Conservation (phyloP, 208 protist genomes). For the Trypanosoma avium region DNA sequence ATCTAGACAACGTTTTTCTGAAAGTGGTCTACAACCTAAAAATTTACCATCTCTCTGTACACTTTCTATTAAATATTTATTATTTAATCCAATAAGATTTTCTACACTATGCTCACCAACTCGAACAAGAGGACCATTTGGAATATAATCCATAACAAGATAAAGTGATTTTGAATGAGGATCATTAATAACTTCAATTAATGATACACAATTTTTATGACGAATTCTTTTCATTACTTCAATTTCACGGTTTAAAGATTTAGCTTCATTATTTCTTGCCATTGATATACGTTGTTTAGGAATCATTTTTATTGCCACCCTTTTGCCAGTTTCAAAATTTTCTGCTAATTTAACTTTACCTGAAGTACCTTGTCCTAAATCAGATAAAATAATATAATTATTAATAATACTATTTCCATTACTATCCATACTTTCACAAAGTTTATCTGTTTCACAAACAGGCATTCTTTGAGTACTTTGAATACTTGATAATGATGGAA, state of each 20-base stretch:
- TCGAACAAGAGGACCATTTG: slow-evolving; percentile 67
- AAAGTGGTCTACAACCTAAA: slow-evolving; percentile 45
- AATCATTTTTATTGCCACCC: slow-evolving; percentile 85
- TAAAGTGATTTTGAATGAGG: slow-evolving; percentile 85
- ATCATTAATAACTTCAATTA: slow-evolving; percentile 96
- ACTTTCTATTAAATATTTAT: background rate
- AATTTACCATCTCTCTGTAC: slow-evolving; percentile 16
- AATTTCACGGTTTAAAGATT: slow-evolving; percentile 66
- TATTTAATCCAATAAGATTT: slow-evolving; percentile 4
- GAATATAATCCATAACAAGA: slow-evolving; percentile 92
- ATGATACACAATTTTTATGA: slow-evolving; percentile 93
- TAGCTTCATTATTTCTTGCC: slow-evolving; percentile 19
- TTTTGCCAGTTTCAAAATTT: slow-evolving; percentile 39
- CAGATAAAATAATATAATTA: slow-evolving; percentile 59
- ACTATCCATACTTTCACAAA: slow-evolving; percentile 50
- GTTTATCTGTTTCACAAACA: slow-evolving; percentile 57
- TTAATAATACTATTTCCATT: slow-evolving; percentile 73
- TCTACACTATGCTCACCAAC: slow-evolving; percentile 7
- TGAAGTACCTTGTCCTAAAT: slow-evolving; percentile 59
- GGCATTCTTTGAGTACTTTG: slow-evolving; percentile 48
- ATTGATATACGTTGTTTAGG: slow-evolving; percentile 65
- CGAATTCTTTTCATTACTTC: slow-evolving; percentile 95
- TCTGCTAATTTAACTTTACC: slow-evolving; percentile 72
- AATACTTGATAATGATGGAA: slow-evolving; percentile 50
- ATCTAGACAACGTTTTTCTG: slow-evolving; percentile 35